Base-by-base conservation (phyloP, 345 rosid species). In the Lepidium aucheri region DNA sequence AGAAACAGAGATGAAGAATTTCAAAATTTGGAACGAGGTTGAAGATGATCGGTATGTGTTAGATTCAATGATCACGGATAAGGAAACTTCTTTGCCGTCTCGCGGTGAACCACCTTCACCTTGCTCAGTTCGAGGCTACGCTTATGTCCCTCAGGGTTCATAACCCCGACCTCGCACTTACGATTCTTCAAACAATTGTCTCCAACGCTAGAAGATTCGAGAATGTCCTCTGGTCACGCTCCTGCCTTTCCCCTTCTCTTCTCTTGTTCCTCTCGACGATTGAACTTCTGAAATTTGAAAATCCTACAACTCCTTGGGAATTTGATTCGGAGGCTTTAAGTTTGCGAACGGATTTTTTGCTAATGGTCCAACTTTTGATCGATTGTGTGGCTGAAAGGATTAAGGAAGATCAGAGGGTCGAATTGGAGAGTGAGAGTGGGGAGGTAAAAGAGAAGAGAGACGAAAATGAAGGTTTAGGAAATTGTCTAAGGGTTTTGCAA, bases 41-140 rank as follows among this genome's bases (percentile, higher is more conserved):
- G 56, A 47, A 17, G 57, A 63, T 16, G 22, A 47, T 64, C 41
- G 54, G 13, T 34, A 41, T n/a, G 26, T 10, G 26, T 18, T 43
- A 42, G 62, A 60, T 51, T 49, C 71, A 46, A 24, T 55, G 56
- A 70, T 66, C 52, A 89, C 86, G 97, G 96, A 88, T 78, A 78
- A 70, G 49, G 97, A 90, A 71, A 82, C 94, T 93, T 46, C 94
- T 93, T 22, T 81, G 82, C 15, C 91, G 92, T 72, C 82, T 93
- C 13, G 94, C 92, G 33, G 90, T 90, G 53, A 93, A 93, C 78
- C 92, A 93, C 73, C 96, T 93, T 54, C 78, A 85, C 72, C 79
- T 93, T 14, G 91, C 90, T 33, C 98, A 93, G 42, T 88, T 88
- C 86, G 98, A 93, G 18, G 98, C 97, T 44, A 75, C 81, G 45